These are phyloP conservation scores for Podila minutissima DNA, from an alignment of 192 early-diverging fungal genomes.

Conservation along the genomic window DNA sequence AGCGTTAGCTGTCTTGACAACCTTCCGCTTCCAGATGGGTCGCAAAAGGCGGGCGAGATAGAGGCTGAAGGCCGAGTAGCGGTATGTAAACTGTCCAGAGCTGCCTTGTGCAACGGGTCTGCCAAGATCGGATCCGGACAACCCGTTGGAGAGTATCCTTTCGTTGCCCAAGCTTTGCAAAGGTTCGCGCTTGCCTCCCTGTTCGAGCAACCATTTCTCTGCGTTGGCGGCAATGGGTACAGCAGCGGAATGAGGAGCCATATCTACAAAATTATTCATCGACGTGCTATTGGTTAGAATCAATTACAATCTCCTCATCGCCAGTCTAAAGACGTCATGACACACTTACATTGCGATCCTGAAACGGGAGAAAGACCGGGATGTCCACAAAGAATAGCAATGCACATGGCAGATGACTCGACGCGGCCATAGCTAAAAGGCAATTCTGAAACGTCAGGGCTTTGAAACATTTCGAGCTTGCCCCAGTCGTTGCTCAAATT, in stretches of 20 bases:
- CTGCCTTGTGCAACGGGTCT: conserved; percentile 40
- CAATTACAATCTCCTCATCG: background rate
- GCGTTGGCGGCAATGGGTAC: conserved; percentile 43
- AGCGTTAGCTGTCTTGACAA: conserved; percentile 28
- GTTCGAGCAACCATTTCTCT: conserved; percentile 36
- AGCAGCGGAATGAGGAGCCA: conserved; percentile 26
- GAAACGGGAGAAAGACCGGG: conserved; percentile 16
- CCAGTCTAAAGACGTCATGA: background rate
- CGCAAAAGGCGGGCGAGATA: conserved; percentile 79
- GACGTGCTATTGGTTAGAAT: background rate
- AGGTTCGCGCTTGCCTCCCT: conserved; percentile 40
- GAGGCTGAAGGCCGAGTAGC: conserved; percentile 80
- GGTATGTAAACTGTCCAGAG: conserved; percentile 66
- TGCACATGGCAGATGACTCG: conserved; percentile 89
- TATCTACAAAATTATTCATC: conserved; percentile 9
- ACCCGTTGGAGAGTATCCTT: conserved; percentile 2
- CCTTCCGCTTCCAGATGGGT: conserved; percentile 76
- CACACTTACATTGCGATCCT: conserved; percentile 36
- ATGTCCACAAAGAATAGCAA: conserved; percentile 71
- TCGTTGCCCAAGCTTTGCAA: conserved; percentile 19
- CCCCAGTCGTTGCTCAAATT: background rate
- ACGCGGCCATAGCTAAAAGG: conserved; percentile 66
- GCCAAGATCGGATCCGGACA: conserved; percentile 46
- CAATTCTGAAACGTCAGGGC: background rate
- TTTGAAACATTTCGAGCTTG: too few species aligned